These are phyloP conservation scores for Erucastrum elatum DNA, from an alignment of 345 rosid species.

Conservation along the genomic window DNA sequence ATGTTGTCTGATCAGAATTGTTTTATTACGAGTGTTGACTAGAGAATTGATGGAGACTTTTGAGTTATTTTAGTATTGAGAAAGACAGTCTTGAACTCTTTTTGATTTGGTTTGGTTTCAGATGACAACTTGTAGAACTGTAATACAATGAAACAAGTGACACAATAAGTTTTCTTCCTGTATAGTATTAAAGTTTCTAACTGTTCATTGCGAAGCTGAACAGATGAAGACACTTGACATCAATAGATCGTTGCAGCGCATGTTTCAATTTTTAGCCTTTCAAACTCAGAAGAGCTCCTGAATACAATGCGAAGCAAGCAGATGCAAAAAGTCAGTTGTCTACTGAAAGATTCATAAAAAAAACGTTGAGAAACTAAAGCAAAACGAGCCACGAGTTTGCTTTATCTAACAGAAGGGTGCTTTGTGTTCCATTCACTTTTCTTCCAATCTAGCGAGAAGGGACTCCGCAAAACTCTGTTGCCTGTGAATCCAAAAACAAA, in stretches of 20 bases:
- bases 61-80: slow-evolving; percentile 2
- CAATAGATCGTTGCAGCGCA: neutral
- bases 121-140: neutral
- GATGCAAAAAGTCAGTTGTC: too few relatives aligned
- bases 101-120: slow-evolving; percentile 2
- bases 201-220: neutral
- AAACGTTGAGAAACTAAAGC: slow-evolving; percentile 5
- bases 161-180: neutral
- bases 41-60: neutral
- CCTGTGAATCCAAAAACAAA: slow-evolving; percentile 50
- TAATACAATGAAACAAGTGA: neutral
- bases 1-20: slow-evolving; percentile 14
- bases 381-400: slow-evolving; percentile 1
- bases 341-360: slow-evolving; percentile 21
- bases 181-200: neutral
- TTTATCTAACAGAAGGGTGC: neutral
- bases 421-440: slow-evolving; percentile 48
- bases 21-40: neutral
- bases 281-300: neutral
- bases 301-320: too few relatives aligned
- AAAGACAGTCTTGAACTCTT: neutral
- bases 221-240: neutral
- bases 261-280: neutral
- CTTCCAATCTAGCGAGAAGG: slow-evolving; percentile 72
- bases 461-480: slow-evolving; percentile 91